Percentiles rank a stretch among this genome's conserved stretches.
Evolutionary conservation across 2,329 filamentous ascomycete genomes (phyloP).

Genomic region (Xylaria sp.): DNA sequence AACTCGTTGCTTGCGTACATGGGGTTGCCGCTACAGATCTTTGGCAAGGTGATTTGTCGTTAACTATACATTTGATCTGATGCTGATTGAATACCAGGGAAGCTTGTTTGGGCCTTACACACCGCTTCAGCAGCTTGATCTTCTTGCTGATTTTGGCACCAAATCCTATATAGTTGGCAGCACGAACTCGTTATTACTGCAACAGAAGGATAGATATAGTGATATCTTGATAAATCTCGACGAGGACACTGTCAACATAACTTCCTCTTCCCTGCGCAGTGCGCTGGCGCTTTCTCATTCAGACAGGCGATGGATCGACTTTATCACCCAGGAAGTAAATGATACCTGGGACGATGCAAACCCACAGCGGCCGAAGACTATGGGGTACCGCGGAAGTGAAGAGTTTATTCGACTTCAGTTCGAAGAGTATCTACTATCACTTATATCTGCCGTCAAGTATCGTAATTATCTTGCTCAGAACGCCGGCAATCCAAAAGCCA

Average conservation of each 20-base stretch:
- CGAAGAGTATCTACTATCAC: constrained; percentile 90
- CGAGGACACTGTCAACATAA: constrained; percentile 83
- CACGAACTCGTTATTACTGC: constrained; percentile 90
- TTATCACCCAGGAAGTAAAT: constrained; percentile 88
- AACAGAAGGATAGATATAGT: constrained; percentile 94
- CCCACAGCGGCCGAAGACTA: constrained; percentile 86
- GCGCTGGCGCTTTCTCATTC: constrained; percentile 82
- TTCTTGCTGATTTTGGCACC: constrained; percentile 89
- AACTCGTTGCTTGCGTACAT: constrained; percentile 90
- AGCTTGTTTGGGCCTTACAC: constrained; percentile 97
- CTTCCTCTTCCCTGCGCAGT: constrained; percentile 75
- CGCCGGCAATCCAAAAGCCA: constrained; percentile 61
- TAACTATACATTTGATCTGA: background rate
- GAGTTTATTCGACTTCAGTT: constrained; percentile 98
- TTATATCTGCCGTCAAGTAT: constrained; percentile 89
- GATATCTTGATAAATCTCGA: constrained; percentile 97
- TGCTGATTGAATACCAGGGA: constrained; percentile 58
- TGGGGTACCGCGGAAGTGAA: constrained; percentile 94
- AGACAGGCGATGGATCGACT: constrained; percentile 95
- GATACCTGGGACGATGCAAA: constrained; percentile 97
- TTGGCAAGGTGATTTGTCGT: constrained; percentile 71
- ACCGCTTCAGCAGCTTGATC: constrained; percentile 90
- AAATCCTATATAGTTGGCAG: constrained; percentile 98
- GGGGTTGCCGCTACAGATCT: constrained; percentile 92
- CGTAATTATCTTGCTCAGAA: constrained; percentile 69